phyloP scores from a whole-genome alignment of 2,329 filamentous ascomycete genomes.

The Seiridium unicorne region DNA sequence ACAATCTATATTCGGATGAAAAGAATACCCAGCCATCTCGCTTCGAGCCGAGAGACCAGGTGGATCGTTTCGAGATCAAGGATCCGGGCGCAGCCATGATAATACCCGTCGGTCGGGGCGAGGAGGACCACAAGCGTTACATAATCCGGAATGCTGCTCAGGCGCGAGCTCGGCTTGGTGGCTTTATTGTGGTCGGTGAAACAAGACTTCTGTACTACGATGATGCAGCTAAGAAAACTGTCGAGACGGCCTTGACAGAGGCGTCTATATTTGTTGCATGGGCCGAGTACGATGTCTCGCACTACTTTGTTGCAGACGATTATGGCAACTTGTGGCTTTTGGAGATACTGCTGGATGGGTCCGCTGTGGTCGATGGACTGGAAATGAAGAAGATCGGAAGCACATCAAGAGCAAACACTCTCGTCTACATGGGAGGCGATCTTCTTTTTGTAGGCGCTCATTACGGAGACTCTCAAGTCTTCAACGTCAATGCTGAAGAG shows the following conservation, averaged over 20 bases:
- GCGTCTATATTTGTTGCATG: conserved; percentile 89
- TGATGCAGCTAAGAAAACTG: conserved; percentile 66
- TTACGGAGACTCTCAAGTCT: conserved; percentile 86
- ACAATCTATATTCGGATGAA: conserved; percentile 58
- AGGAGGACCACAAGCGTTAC: conserved; percentile 58
- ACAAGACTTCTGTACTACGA: conserved; percentile 85
- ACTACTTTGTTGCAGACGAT: conserved; percentile 89
- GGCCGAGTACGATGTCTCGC: conserved; percentile 77
- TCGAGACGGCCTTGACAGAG: conserved; percentile 65
- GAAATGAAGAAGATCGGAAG: conserved; percentile 62
- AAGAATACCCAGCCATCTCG: conserved; percentile 50
- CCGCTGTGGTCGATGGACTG: conserved; percentile 69
- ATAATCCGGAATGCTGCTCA: conserved; percentile 54
- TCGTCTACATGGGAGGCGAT: conserved; percentile 75
- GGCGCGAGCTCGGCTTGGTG: conserved; percentile 61
- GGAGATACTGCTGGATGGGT: conserved; percentile 63
- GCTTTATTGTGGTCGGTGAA: conserved; percentile 73
- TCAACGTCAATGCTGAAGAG: conserved; percentile 47
- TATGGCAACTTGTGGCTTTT: conserved; percentile 85
- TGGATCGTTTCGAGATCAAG: conserved; percentile 51
- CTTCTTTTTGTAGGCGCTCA: conserved; percentile 87
- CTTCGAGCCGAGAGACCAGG: conserved; percentile 55
- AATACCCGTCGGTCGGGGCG: conserved; percentile 57
- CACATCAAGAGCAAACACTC: conserved; percentile 72
- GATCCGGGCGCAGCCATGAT: conserved; percentile 59